Percentiles rank a stretch among this genome's conserved stretches.
Conservation (phyloP, 108 stramenopile species). For the Fragilariopsis cylindrus region DNA sequence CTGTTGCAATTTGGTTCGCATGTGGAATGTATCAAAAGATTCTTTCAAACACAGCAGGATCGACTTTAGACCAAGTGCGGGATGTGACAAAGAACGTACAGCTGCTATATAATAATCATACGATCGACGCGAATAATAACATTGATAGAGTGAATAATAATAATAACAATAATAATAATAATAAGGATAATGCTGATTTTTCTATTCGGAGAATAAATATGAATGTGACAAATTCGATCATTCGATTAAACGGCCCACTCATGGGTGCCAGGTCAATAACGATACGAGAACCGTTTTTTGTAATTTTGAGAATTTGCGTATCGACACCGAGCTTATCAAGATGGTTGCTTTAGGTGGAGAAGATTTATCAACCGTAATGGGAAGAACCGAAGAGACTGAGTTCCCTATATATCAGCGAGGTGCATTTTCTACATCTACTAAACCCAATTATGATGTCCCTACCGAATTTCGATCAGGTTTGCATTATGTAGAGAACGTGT, state of each 20-base stretch:
- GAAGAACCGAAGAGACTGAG: slow-evolving; percentile 26
- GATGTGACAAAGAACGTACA: too few relatives aligned
- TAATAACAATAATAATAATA: too few relatives aligned
- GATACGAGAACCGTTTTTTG: slow-evolving; percentile 30
- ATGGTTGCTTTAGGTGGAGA: slow-evolving; percentile 27
- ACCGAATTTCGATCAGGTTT: slow-evolving; percentile 4
- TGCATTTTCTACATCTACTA: slow-evolving; percentile 28
- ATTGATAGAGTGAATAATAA: too few relatives aligned
- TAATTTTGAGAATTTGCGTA: slow-evolving; percentile 26
- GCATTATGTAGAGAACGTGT: slow-evolving; percentile 31
- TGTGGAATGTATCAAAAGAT: too few relatives aligned
- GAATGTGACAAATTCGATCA: slow-evolving; percentile 21
- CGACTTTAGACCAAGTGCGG: too few relatives aligned
- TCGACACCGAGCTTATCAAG: slow-evolving; percentile 23
- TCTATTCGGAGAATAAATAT: too few relatives aligned
- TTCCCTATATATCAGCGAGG: slow-evolving; percentile 30
- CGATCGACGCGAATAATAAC: too few relatives aligned
- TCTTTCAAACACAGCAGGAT: too few relatives aligned
- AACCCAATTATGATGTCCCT: slow-evolving; percentile 19
- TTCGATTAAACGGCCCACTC: slow-evolving; percentile 21
- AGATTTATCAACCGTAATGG: slow-evolving; percentile 30
- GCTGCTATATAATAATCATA: too few relatives aligned
- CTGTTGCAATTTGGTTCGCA: too few relatives aligned
- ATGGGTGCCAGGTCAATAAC: slow-evolving; percentile 32
- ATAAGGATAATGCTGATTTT: too few relatives aligned